A percentile compares a stretch with the other conserved stretches of the same genome.
Evolutionary conservation across 805 yeast genomes (phyloP).

Genomic region (Alloascoidea hylecoeti): DNA sequence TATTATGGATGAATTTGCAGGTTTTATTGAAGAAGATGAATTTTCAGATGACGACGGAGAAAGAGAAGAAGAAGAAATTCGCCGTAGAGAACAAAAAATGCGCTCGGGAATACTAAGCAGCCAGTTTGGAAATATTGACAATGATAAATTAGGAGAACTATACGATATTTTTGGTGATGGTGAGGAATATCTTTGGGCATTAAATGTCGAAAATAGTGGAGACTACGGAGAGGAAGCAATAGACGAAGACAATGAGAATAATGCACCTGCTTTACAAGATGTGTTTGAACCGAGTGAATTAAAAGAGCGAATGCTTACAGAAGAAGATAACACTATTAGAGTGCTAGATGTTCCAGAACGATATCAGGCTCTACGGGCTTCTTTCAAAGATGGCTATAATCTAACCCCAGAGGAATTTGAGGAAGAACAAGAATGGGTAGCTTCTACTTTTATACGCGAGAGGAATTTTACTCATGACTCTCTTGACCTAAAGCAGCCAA

Average conservation of each 20-base stretch:
- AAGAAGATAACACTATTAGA: constrained; percentile 79
- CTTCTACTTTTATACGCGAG: constrained; percentile 11
- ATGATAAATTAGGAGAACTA: constrained; percentile 84
- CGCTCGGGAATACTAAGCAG: constrained; percentile 13
- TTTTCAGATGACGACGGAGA: constrained; percentile 76
- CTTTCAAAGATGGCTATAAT: constrained; percentile 48
- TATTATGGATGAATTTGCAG: constrained; percentile 77
- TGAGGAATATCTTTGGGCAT: constrained; percentile 94
- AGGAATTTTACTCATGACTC: neutral
- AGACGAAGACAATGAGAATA: constrained; percentile 14
- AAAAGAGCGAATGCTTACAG: constrained; percentile 82
- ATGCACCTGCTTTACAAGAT: constrained; percentile 50
- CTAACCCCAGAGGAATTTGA: constrained; percentile 55
- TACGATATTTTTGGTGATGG: constrained; percentile 97
- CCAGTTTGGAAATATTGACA: constrained; percentile 46
- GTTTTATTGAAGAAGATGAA: constrained; percentile 95
- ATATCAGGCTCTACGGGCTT: constrained; percentile 62
- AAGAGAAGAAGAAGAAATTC: constrained; percentile 34
- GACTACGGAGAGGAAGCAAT: constrained; percentile 37
- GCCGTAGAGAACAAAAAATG: constrained; percentile 11
- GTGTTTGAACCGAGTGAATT: constrained; percentile 93
- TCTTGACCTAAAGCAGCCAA: neutral
- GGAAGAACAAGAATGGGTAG: constrained; percentile 70
- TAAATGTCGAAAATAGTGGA: constrained; percentile 70
- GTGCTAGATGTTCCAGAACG: constrained; percentile 87